Conservation (phyloP, 2,329 filamentous ascomycete genomes). For the Penicillium crustosum region DNA sequence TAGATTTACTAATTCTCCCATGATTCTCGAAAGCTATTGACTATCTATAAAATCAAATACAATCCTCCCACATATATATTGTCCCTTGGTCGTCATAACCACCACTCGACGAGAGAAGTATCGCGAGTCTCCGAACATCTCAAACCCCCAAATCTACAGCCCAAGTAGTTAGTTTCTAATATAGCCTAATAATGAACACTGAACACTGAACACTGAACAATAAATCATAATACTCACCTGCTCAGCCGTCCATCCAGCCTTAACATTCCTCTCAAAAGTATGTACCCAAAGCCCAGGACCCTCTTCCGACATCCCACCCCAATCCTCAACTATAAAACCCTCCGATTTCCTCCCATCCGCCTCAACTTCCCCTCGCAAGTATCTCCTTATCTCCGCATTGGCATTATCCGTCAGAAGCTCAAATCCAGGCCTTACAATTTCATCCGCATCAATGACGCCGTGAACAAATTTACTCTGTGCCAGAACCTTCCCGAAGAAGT, state of each 20-base stretch:
- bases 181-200: no score
- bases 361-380: background rate
- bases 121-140: background rate
- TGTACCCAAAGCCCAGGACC: slow-evolving; percentile 4
- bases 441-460: background rate
- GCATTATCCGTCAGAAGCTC: background rate
- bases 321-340: background rate
- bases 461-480: background rate
- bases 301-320: background rate
- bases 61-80: slow-evolving; percentile 1
- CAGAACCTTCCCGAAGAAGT: slow-evolving; percentile 1
- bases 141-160: slow-evolving; percentile 6
- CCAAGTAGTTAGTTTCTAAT: background rate
- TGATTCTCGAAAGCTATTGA: background rate
- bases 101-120: slow-evolving; percentile 7
- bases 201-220: no score
- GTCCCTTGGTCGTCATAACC: background rate
- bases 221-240: background rate
- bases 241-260: slow-evolving; percentile 1
- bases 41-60: background rate
- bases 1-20: background rate
- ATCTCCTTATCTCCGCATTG: background rate
- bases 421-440: background rate
- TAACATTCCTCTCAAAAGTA: slow-evolving; percentile 2
- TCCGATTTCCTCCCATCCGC: background rate